Conservation (phyloP, 306 rosid species). For the Dicorynia guianensis region DNA sequence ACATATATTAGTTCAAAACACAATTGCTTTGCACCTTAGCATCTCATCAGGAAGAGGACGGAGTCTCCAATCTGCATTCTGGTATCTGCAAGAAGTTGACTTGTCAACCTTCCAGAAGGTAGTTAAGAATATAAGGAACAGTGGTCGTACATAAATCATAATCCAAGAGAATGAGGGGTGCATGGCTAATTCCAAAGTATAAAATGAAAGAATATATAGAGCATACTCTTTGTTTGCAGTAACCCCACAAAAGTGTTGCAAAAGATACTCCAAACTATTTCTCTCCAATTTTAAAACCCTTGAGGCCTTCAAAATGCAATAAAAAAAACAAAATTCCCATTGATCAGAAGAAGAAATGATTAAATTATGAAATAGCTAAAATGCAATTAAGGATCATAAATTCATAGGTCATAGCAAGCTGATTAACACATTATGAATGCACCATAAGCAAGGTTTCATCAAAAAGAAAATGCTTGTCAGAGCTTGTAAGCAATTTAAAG, state of each 20-base stretch:
- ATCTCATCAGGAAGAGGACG: constrained; percentile 97
- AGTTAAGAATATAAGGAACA: constrained; percentile 31
- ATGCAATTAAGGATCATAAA: constrained; percentile 18
- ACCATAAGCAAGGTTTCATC: constrained; percentile 22
- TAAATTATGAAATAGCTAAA: background rate
- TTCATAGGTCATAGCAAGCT: constrained; percentile 12
- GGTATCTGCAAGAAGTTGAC: constrained; percentile 79
- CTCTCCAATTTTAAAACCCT: constrained; percentile 86
- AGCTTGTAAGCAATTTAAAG: constrained; percentile 14
- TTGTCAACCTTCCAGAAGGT: constrained; percentile 42
- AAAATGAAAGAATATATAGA: background rate
- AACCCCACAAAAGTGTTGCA: constrained; percentile 78
- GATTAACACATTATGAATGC: constrained; percentile 24
- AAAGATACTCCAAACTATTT: constrained; percentile 85
- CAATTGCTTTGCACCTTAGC: constrained; percentile 66
- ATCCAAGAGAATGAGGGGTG: background rate
- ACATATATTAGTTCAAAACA: constrained; percentile 29
- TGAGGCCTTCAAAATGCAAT: constrained; percentile 72
- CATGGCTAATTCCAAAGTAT: background rate
- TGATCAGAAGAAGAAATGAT: constrained; percentile 11
- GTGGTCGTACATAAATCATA: constrained; percentile 29
- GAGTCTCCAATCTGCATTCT: constrained; percentile 97
- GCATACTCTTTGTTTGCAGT: constrained; percentile 93
- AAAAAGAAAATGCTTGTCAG: constrained; percentile 22
- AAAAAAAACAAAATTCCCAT: constrained; percentile 5